Evolutionary conservation across 1,284 basidiomycete genomes (phyloP).

Genomic region (Trichosporon inkin): DNA sequence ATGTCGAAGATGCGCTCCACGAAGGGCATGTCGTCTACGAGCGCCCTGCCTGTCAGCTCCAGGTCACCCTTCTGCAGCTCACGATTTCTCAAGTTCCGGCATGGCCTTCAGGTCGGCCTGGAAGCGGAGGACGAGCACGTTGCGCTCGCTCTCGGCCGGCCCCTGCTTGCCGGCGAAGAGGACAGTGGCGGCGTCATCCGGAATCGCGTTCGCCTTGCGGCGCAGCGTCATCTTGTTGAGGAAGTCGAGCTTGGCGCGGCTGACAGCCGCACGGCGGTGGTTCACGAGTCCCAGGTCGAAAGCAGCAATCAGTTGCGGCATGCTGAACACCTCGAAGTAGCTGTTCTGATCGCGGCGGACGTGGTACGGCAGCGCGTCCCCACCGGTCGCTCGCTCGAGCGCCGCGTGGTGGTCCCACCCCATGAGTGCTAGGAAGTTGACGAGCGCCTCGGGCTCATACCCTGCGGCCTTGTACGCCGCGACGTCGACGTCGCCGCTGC

Average conservation of each 20-base stretch:
- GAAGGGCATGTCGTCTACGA: constrained; percentile 61
- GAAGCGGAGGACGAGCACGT: constrained; percentile 33
- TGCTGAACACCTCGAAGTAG: constrained; percentile 41
- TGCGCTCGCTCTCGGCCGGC: constrained; percentile 17
- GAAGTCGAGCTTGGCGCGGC: constrained; percentile 45
- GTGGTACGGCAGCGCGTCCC: constrained; percentile 39
- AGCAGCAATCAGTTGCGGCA: constrained; percentile 37
- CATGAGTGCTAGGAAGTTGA: constrained; percentile 90
- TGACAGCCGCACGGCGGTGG: constrained; percentile 44
- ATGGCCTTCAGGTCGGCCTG: constrained; percentile 36
- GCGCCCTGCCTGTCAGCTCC: neutral
- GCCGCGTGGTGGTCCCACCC: constrained; percentile 71
- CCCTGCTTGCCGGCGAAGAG: constrained; percentile 24
- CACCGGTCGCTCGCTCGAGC: constrained; percentile 10
- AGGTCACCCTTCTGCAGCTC: constrained; percentile 11
- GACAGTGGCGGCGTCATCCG: constrained; percentile 44
- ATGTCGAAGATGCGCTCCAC: constrained; percentile 86
- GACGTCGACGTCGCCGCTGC: constrained; percentile 83
- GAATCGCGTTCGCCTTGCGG: constrained; percentile 37
- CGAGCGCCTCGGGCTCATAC: constrained; percentile 82
- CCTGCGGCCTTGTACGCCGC: constrained; percentile 69
- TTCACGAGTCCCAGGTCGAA: constrained; percentile 42
- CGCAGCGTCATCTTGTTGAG: constrained; percentile 48
- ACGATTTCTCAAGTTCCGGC: constrained; percentile 34
- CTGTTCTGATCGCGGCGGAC: constrained; percentile 36